These are phyloP conservation scores for Phoma sp. DNA, from an alignment of 2,329 filamentous ascomycete species.

Conservation along the genomic window DNA sequence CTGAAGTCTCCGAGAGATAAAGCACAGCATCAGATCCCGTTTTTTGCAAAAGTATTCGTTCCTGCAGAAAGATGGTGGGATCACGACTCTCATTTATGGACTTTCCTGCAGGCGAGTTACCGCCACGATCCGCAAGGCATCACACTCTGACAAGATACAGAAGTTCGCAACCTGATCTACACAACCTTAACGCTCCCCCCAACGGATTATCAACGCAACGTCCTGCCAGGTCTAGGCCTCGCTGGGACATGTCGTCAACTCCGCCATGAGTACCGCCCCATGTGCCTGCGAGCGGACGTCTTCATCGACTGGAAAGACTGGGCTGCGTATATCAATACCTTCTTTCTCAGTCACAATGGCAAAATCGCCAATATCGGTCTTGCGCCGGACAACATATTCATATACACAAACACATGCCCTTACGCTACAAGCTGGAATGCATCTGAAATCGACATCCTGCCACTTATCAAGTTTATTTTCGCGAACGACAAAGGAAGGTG, in stretches of 20 bases:
- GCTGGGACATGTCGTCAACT: not conserved
- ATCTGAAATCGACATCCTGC: not conserved
- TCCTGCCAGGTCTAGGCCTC: slow-evolving; percentile 1
- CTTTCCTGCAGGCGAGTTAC: not conserved
- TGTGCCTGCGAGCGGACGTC: slow-evolving; percentile 1
- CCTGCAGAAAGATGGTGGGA: no score
- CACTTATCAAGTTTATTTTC: not conserved
- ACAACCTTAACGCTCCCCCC: not conserved
- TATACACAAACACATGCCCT: not conserved
- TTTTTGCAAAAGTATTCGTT: no score
- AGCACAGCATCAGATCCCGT: no score
- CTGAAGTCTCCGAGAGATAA: no score
- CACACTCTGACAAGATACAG: not conserved
- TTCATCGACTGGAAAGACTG: slow-evolving; percentile 7
- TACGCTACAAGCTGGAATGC: not conserved
- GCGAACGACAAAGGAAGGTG: not conserved
- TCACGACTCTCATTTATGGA: no score
- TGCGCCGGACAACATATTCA: slow-evolving; percentile 1
- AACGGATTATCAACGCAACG: not conserved
- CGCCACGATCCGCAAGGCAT: no score
- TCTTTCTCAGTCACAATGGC: not conserved
- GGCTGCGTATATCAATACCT: not conserved
- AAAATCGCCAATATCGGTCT: not conserved
- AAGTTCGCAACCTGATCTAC: slow-evolving; percentile 10
- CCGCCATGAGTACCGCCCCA: slow-evolving; percentile 2